Conservation (phyloP, 495 filamentous ascomycete genomes). For the Trichocladium uniseriatum region DNA sequence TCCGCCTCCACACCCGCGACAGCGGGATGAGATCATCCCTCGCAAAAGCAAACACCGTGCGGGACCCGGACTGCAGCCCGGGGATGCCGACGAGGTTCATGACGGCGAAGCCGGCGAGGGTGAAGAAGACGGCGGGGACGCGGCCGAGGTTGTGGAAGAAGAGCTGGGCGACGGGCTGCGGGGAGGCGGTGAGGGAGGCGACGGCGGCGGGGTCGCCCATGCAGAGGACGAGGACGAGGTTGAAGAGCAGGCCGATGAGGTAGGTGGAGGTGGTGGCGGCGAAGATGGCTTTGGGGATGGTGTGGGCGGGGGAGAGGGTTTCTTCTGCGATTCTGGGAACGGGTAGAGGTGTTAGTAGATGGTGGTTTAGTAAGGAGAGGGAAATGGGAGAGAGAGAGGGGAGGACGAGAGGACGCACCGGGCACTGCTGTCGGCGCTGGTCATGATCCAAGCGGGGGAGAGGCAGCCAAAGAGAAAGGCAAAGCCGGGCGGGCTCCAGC, state of each 20-base stretch:
- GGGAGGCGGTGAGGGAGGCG: constrained; percentile 28
- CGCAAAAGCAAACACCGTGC: constrained; percentile 55
- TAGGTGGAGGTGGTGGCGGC: constrained; percentile 53
- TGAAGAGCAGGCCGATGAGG: constrained; percentile 51
- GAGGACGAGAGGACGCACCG: constrained; percentile 12
- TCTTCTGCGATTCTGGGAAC: constrained; percentile 47
- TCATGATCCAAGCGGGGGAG: constrained; percentile 58
- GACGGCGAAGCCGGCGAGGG: constrained; percentile 49
- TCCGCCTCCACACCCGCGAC: constrained; percentile 46
- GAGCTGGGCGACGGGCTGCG: constrained; percentile 55
- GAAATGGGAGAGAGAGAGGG: neutral
- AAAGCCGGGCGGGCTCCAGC: constrained; percentile 56
- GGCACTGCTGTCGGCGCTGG: constrained; percentile 25
- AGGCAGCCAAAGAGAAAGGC: constrained; percentile 64
- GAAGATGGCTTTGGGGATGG: constrained; percentile 53
- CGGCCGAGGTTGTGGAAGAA: constrained; percentile 54
- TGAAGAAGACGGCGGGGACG: constrained; percentile 50
- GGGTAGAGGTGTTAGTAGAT: too few species aligned
- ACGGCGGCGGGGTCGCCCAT: constrained; percentile 46
- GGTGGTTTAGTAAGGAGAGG: neutral
- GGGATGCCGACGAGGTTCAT: constrained; percentile 52
- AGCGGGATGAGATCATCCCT: constrained; percentile 50
- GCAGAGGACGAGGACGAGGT: constrained; percentile 53
- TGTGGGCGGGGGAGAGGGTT: constrained; percentile 47
- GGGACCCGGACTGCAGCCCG: constrained; percentile 51